Percentiles rank a stretch among this genome's conserved stretches.
Evolutionary conservation across 768 basidiomycete genomes (phyloP).

Genomic region (Auriscalpium orientale): DNA sequence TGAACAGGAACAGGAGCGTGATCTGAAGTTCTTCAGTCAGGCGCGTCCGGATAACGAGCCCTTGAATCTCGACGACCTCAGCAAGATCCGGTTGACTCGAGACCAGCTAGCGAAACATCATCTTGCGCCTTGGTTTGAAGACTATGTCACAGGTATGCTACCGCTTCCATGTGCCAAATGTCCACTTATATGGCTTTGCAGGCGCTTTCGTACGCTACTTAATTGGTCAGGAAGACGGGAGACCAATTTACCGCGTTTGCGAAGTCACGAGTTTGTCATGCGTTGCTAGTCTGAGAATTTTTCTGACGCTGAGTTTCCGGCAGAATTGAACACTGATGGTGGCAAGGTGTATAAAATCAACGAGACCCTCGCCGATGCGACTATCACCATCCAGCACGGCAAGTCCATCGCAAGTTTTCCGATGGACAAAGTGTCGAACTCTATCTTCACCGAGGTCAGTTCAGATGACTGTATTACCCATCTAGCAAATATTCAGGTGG

Average conservation of each 20-base stretch:
- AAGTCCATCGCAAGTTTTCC: constrained; percentile 48
- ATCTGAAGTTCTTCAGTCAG: constrained; percentile 42
- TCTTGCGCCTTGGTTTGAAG: constrained; percentile 78
- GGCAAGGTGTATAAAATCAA: constrained; percentile 70
- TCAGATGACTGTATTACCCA: not conserved
- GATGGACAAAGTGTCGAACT: constrained; percentile 88
- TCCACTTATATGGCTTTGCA: constrained; percentile 21
- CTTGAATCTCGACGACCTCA: constrained; percentile 49
- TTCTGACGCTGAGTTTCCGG: constrained; percentile 1
- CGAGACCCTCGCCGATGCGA: constrained; percentile 53
- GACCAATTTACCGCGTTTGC: constrained; percentile 74
- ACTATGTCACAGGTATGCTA: constrained; percentile 61
- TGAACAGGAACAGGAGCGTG: constrained; percentile 68
- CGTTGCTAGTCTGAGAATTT: not conserved
- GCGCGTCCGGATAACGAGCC: constrained; percentile 36
- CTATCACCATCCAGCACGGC: constrained; percentile 72
- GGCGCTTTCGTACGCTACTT: constrained; percentile 84
- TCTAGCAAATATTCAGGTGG: not conserved
- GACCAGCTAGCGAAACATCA: constrained; percentile 64
- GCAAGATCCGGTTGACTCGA: constrained; percentile 56
- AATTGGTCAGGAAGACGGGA: constrained; percentile 53
- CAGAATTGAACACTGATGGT: constrained; percentile 45
- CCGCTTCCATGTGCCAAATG: not conserved
- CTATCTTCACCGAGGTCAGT: constrained; percentile 53
- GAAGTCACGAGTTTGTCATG: constrained; percentile 45